phyloP scores from a whole-genome alignment of 2,329 filamentous ascomycete species.

The Botrytis fragariae region DNA sequence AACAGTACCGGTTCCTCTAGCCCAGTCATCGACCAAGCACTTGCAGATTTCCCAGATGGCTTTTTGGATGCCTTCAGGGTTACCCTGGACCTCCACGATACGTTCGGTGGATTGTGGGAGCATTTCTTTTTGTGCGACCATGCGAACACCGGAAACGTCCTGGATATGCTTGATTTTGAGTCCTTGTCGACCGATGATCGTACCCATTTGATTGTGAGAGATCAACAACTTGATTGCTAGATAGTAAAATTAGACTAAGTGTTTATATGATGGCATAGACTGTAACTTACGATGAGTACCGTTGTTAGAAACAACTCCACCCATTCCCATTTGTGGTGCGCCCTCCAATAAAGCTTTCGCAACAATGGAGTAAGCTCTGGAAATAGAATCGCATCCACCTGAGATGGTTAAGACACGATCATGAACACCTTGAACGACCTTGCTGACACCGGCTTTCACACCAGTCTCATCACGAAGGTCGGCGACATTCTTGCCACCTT shows the following conservation, averaged over 20 bases:
- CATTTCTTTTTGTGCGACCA: constrained; percentile 99
- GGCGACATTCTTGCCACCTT: constrained; percentile 96
- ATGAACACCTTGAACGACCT: constrained; percentile 95
- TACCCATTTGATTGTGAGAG: constrained; percentile 99
- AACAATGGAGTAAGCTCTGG: constrained; percentile 90
- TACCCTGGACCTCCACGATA: constrained; percentile 94
- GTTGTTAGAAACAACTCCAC: constrained; percentile 79
- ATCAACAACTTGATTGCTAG: constrained; percentile 95
- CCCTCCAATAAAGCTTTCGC: constrained; percentile 89
- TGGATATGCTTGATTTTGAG: constrained; percentile 99
- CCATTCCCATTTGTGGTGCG: constrained; percentile 94
- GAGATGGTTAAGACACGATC: constrained; percentile 96
- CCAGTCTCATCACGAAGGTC: constrained; percentile 96
- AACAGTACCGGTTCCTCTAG: constrained; percentile 93
- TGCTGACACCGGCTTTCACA: constrained; percentile 97
- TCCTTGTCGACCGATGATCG: constrained; percentile 94
- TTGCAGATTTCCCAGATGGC: constrained; percentile 99
- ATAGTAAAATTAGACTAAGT: constrained; percentile 17
- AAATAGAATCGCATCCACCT: constrained; percentile 81
- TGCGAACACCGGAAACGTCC: constrained; percentile 91
- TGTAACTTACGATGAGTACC: constrained; percentile 84
- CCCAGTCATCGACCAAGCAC: constrained; percentile 96
- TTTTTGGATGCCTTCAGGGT: constrained; percentile 90
- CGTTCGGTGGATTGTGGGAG: constrained; percentile 97
- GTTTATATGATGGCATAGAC: neutral